Evolutionary conservation across 129 eudicot species (phyloP).

Genomic region (Tagetes patula): DNA sequence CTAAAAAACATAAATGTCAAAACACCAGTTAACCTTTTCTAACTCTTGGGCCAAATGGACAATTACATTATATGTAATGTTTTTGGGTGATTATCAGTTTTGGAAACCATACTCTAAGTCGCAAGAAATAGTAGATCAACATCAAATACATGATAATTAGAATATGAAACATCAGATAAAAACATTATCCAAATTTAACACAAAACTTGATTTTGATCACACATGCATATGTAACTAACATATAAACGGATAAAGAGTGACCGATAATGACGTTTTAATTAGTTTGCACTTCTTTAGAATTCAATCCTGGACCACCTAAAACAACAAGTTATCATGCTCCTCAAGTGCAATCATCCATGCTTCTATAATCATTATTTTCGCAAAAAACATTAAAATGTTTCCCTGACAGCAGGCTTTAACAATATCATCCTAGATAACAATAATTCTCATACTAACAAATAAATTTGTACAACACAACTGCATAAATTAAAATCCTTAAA

Average conservation of each 20-base stretch:
- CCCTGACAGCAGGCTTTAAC: background rate
- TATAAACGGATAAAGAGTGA: background rate
- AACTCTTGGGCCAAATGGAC: conserved; percentile 9
- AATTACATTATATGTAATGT: background rate
- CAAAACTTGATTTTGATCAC: background rate
- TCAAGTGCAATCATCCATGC: background rate
- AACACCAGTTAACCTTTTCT: conserved; percentile 10
- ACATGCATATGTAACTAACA: background rate
- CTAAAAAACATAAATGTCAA: conserved; percentile 37
- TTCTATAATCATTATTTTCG: background rate
- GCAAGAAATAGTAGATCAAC: conserved; percentile 17
- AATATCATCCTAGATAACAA: background rate
- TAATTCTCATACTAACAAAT: background rate
- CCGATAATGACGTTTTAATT: background rate
- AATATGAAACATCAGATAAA: background rate
- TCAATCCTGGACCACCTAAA: background rate
- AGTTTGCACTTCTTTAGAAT: background rate
- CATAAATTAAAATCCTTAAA: conserved; percentile 3
- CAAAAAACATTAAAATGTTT: background rate
- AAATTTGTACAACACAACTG: background rate
- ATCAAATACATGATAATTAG: conserved; percentile 12
- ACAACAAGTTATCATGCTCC: background rate
- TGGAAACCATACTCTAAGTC: conserved; percentile 14
- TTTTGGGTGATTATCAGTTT: conserved; percentile 2
- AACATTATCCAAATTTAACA: background rate